These are phyloP conservation scores for Spatholobus suberectus DNA, from an alignment of 306 rosid genomes.

Conservation along the genomic window DNA sequence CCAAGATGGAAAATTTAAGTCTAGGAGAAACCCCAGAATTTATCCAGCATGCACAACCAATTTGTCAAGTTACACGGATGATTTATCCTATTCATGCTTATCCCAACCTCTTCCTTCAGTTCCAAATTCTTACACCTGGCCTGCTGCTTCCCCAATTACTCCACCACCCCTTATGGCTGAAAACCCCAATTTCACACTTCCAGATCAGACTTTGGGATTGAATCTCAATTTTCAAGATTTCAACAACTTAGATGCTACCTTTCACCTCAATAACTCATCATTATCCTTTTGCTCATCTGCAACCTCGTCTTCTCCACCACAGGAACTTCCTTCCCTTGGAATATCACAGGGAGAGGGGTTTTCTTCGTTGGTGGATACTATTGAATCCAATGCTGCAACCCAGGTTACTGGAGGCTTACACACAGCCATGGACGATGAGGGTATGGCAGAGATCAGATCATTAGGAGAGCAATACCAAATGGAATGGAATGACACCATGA, in stretches of 20 bases:
- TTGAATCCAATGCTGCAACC: constrained; percentile 44
- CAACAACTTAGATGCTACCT: constrained; percentile 56
- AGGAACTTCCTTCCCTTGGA: constrained; percentile 50
- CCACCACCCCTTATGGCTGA: constrained; percentile 53
- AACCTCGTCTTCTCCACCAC: constrained; percentile 60
- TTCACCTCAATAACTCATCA: constrained; percentile 52
- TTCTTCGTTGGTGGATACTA: constrained; percentile 43
- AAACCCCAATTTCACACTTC: constrained; percentile 67
- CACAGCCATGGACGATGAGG: constrained; percentile 79
- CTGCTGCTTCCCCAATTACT: constrained; percentile 50
- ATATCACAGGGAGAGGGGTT: constrained; percentile 49
- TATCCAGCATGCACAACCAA: constrained; percentile 57
- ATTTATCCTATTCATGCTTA: constrained; percentile 42
- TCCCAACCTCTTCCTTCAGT: constrained; percentile 32
- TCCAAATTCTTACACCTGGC: constrained; percentile 52
- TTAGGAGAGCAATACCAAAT: constrained; percentile 82
- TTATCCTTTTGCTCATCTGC: constrained; percentile 50
- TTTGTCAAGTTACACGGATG: constrained; percentile 48
- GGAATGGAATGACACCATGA: constrained; percentile 87
- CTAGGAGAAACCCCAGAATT: constrained; percentile 61
- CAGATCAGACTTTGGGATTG: constrained; percentile 78
- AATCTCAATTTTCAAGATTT: constrained; percentile 85
- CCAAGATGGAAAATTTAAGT: constrained; percentile 58
- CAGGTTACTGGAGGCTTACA: constrained; percentile 52
- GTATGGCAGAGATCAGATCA: constrained; percentile 81